Evolutionary conservation across 2,329 filamentous ascomycete species (phyloP).

Genomic region (Xylaria digitata): DNA sequence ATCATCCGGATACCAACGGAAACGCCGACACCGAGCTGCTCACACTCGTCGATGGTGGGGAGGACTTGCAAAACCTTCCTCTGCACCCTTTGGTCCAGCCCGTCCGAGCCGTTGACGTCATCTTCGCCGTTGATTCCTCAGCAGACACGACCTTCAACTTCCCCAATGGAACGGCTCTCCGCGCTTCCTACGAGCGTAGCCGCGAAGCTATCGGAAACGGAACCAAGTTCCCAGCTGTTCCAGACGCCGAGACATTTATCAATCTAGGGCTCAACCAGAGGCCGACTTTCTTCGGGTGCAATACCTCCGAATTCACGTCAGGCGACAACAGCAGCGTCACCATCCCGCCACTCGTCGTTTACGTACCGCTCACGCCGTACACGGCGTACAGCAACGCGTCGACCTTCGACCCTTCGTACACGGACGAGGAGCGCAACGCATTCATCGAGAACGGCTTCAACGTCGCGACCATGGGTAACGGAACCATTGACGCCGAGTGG

Average conservation of each 20-base stretch:
- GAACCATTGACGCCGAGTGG: constrained; percentile 79
- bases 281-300: constrained; percentile 85
- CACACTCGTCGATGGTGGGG: constrained; percentile 81
- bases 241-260: constrained; percentile 80
- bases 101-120: constrained; percentile 77
- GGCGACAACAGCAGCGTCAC: constrained; percentile 45
- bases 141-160: constrained; percentile 76
- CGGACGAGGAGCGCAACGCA: constrained; percentile 73
- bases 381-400: constrained; percentile 79
- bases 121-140: constrained; percentile 83
- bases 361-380: constrained; percentile 89
- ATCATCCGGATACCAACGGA: constrained; percentile 68
- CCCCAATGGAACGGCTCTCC: constrained; percentile 81
- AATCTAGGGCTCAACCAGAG: constrained; percentile 79
- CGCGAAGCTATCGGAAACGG: constrained; percentile 67
- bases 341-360: constrained; percentile 77
- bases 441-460: constrained; percentile 91
- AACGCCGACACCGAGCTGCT: constrained; percentile 66
- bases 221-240: constrained; percentile 77
- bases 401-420: constrained; percentile 77
- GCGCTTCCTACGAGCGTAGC: constrained; percentile 78
- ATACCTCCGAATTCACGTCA: constrained; percentile 67
- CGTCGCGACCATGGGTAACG: constrained; percentile 84
- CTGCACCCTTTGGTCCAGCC: constrained; percentile 82
- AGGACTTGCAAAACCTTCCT: constrained; percentile 83